Evolutionary conservation across 257 asterid species (phyloP), one percentile per base, ranked within the genome.

Genomic region (Apocynum venetum): DNA sequence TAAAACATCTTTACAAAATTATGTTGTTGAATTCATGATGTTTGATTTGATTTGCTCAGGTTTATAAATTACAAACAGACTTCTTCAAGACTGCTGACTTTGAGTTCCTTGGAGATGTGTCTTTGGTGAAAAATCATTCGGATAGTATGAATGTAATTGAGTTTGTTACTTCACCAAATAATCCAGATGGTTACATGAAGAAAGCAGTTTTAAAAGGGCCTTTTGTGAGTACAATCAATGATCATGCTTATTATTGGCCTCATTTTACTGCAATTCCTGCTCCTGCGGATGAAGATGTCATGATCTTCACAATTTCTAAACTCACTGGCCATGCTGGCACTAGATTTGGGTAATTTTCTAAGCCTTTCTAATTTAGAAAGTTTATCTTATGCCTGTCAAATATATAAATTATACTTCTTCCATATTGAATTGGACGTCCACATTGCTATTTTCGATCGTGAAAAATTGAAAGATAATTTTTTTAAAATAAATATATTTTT

Each of bases 301-400:
- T 89, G 97, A 76, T 89, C 14, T 91, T 91, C 36, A 86, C 97
- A 0, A 61, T 90, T 25, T 91, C 97, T 5, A 93, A 91, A 86
- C 90, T 93, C 48, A 89, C 97, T 3, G 97, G 97, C 51, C 97
- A 93, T 81, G 98, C 96, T 14, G 96, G 98, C 78, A 90, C 88
- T 78, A 80, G 95, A 87, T 84, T 91, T 73, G 97, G 97, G 97
- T 91, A 89, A 83, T 38, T 38, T 11, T 25, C 31, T 25, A 25
- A 25, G 31, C 31, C 31, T 25, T 25, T 25, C 31, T 25, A 25
- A 25, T 25, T 25, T 25, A 25, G 31, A 25, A 25, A 25, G 31
- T 25, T 25, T 25, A 25, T 25, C 31, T 25, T 25, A 25, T 25
- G 31, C 31, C 31, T 25, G 31, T 25, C 31, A 25, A 25, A 25